phyloP scores from a whole-genome alignment of 1,284 basidiomycete species.

The Caloboletus inedulis region DNA sequence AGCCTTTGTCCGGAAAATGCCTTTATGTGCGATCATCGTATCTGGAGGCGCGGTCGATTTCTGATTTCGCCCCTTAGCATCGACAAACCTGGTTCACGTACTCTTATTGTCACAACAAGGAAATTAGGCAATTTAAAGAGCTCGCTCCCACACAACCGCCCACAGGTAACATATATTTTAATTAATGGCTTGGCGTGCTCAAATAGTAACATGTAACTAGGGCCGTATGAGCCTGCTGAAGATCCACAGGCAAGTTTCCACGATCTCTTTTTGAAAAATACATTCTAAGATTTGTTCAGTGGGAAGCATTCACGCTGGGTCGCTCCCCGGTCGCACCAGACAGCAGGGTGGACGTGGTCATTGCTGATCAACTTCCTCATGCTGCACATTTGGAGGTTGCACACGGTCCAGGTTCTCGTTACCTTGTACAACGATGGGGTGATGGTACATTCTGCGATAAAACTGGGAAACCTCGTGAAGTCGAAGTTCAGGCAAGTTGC shows the following conservation, averaged over 20 bases:
- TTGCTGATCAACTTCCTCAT: conserved; percentile 61
- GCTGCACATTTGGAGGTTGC: conserved; percentile 71
- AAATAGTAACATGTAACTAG: conserved; percentile 36
- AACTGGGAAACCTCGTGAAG: conserved; percentile 78
- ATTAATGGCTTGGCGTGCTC: conserved; percentile 20
- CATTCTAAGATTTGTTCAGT: conserved; percentile 42
- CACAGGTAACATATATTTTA: conserved; percentile 46
- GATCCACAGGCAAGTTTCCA: conserved; percentile 61
- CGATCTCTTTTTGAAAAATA: conserved; percentile 15
- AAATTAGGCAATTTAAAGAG: conserved; percentile 89
- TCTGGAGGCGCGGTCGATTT: conserved; percentile 16
- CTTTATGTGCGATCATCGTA: conserved; percentile 63
- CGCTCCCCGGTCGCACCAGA: conserved; percentile 60
- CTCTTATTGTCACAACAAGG: conserved; percentile 88
- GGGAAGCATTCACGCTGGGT: conserved; percentile 78
- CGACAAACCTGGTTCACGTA: conserved; percentile 94
- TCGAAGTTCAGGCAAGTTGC: conserved; percentile 81
- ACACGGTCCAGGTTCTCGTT: conserved; percentile 74
- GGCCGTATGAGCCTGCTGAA: conserved; percentile 72
- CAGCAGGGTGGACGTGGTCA: conserved; percentile 61
- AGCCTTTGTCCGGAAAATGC: conserved; percentile 71
- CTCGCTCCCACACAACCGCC: conserved; percentile 54
- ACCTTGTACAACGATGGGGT: conserved; percentile 88
- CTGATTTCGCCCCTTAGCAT: conserved; percentile 46
- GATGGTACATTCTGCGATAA: conserved; percentile 91